phyloP scores from a whole-genome alignment of 306 rosid genomes.

The Citrullus amarus region DNA sequence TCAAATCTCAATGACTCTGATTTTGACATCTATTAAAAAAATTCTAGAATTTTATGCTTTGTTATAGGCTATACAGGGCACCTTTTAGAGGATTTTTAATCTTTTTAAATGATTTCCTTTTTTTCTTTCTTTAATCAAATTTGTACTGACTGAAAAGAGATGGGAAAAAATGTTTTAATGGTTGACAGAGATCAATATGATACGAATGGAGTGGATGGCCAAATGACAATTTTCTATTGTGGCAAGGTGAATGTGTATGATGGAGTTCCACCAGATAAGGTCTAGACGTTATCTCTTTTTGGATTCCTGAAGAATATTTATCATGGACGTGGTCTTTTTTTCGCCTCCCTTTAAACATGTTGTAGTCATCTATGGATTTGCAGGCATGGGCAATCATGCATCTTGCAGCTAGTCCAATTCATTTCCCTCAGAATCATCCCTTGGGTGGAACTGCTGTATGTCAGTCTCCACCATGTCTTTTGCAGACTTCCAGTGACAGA shows the following conservation, averaged over 20 bases:
- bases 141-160: neutral
- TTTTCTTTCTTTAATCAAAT: neutral
- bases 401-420: conserved; percentile 67
- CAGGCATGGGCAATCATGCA: conserved; percentile 92
- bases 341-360: conserved; percentile 18
- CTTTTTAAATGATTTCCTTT: neutral
- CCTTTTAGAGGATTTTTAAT: neutral
- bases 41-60: neutral
- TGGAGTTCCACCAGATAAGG: conserved; percentile 84
- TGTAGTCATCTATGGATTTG: conserved; percentile 38
- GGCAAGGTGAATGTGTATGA: conserved; percentile 98
- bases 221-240: conserved; percentile 90
- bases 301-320: conserved; percentile 28
- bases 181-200: conserved; percentile 45
- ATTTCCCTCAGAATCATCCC: conserved; percentile 33
- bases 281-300: conserved; percentile 25
- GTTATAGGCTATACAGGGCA: conserved; percentile 1
- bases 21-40: neutral
- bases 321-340: conserved; percentile 9
- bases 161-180: conserved; percentile 12
- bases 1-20: neutral
- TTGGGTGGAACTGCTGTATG: conserved; percentile 32
- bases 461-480: conserved; percentile 40
- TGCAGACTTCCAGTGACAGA: conserved; percentile 35
- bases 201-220: conserved; percentile 40